These are phyloP conservation scores for Gilbertella persicaria DNA, from an alignment of 371 early-diverging fungal genomes.

Conservation along the genomic window DNA sequence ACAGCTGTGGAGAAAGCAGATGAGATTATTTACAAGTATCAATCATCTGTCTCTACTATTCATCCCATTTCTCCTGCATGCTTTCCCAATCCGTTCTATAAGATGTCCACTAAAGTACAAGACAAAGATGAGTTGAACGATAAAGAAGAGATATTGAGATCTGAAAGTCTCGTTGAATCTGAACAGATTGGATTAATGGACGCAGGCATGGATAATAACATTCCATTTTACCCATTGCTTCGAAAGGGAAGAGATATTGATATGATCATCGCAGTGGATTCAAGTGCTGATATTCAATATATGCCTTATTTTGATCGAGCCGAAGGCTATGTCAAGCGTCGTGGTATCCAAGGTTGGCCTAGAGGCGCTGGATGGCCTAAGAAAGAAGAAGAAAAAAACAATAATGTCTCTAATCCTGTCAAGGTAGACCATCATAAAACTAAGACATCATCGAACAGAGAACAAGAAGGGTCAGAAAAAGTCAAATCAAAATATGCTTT, in stretches of 20 bases:
- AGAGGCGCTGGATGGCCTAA: slow-evolving; percentile 47
- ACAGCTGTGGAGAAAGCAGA: slow-evolving; percentile 35
- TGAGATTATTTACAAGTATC: slow-evolving; percentile 43
- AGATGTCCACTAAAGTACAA: slow-evolving; percentile 8
- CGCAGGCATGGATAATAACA: slow-evolving; percentile 78
- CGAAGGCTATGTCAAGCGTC: slow-evolving; percentile 56
- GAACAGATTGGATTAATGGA: slow-evolving; percentile 63
- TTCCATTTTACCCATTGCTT: slow-evolving; percentile 72
- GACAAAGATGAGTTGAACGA: slow-evolving; percentile 2
- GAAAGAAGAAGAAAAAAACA: slow-evolving; percentile 24
- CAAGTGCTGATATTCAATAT: slow-evolving; percentile 70
- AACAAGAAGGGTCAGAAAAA: no score
- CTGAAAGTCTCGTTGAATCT: slow-evolving; percentile 28
- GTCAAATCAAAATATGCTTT: slow-evolving; percentile 25
- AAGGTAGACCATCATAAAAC: no score
- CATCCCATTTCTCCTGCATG: slow-evolving; percentile 60
- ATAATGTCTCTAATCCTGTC: slow-evolving; percentile 27
- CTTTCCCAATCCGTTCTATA: slow-evolving; percentile 60
- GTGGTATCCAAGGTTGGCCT: slow-evolving; percentile 58
- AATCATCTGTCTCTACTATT: slow-evolving; percentile 46
- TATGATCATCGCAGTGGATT: slow-evolving; percentile 68
- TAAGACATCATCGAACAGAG: no score
- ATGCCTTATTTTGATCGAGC: slow-evolving; percentile 69
- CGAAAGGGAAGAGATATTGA: slow-evolving; percentile 68
- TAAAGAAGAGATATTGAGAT: slow-evolving; percentile 14